phyloP scores from a whole-genome alignment of 768 basidiomycete genomes.

The Boletus rubroflammeus region DNA sequence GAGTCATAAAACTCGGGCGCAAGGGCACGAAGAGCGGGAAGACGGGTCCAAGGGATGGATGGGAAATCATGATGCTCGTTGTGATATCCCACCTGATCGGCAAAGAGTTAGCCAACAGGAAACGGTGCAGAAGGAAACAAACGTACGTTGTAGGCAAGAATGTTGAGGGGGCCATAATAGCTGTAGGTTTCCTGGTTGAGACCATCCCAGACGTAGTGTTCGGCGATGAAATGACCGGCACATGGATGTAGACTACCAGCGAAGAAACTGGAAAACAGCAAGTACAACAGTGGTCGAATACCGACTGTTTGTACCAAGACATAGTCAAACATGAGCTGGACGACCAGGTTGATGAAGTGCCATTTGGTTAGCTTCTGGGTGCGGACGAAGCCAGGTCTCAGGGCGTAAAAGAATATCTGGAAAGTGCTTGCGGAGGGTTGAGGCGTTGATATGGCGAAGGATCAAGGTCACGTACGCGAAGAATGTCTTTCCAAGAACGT shows the following conservation, averaged over 20 bases:
- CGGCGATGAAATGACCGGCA: slow-evolving; percentile 97
- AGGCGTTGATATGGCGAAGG: background rate
- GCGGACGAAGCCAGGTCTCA: slow-evolving; percentile 91
- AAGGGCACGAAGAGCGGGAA: slow-evolving; percentile 75
- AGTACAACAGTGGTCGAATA: slow-evolving; percentile 61
- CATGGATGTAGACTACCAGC: slow-evolving; percentile 95
- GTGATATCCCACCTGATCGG: slow-evolving; percentile 86
- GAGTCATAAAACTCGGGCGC: slow-evolving; percentile 92
- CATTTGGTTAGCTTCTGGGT: slow-evolving; percentile 75
- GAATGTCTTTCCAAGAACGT: slow-evolving; percentile 96
- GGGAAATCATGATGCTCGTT: slow-evolving; percentile 99
- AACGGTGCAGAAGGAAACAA: background rate
- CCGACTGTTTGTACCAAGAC: slow-evolving; percentile 52
- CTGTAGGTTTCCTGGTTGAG: slow-evolving; percentile 94
- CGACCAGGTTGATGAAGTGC: slow-evolving; percentile 76
- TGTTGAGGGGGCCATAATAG: slow-evolving; percentile 91
- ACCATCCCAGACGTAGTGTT: slow-evolving; percentile 93
- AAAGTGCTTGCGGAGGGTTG: slow-evolving; percentile 64
- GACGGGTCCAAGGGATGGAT: slow-evolving; percentile 90
- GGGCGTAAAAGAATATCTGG: slow-evolving; percentile 96
- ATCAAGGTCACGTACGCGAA: slow-evolving; percentile 66
- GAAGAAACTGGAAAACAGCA: slow-evolving; percentile 89
- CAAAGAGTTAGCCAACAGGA: background rate
- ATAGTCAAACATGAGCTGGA: slow-evolving; percentile 71
- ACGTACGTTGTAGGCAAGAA: slow-evolving; percentile 89